phyloP scores from a whole-genome alignment of 2,329 filamentous ascomycete species.

The Massarina eburnea region DNA sequence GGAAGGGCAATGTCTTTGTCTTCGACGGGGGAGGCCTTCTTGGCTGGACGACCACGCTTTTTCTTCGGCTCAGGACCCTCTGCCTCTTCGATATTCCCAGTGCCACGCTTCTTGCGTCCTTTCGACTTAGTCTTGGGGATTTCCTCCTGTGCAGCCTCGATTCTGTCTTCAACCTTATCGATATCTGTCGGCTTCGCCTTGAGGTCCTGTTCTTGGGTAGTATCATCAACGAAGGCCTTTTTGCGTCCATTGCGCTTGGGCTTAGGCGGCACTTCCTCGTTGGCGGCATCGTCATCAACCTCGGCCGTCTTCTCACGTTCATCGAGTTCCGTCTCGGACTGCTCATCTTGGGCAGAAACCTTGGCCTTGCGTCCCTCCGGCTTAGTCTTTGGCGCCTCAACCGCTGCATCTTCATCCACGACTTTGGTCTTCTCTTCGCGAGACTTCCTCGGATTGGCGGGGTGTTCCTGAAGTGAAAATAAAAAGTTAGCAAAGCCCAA shows the following conservation, averaged over 20 bases:
- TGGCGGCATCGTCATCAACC: conserved; percentile 1
- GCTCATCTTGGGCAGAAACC: too few species aligned
- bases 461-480: too few species aligned
- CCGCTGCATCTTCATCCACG: neutral
- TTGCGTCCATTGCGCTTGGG: conserved; percentile 9
- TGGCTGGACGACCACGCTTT: conserved; percentile 10
- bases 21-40: neutral
- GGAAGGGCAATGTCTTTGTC: too few species aligned
- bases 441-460: neutral
- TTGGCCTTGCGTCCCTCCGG: too few species aligned
- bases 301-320: conserved; percentile 17
- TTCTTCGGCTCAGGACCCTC: conserved; percentile 13
- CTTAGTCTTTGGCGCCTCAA: conserved; percentile 1
- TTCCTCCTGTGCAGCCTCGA: neutral
- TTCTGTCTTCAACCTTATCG: neutral
- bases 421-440: neutral
- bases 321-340: too few species aligned
- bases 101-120: too few species aligned
- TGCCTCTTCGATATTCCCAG: too few species aligned
- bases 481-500: too few species aligned
- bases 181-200: too few species aligned
- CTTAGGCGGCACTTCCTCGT: neutral
- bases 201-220: neutral
- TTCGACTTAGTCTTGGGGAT: neutral
- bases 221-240: conserved; percentile 10